Base-by-base conservation (phyloP, 805 yeast genomes). In the Barnettozyma pratensis region DNA sequence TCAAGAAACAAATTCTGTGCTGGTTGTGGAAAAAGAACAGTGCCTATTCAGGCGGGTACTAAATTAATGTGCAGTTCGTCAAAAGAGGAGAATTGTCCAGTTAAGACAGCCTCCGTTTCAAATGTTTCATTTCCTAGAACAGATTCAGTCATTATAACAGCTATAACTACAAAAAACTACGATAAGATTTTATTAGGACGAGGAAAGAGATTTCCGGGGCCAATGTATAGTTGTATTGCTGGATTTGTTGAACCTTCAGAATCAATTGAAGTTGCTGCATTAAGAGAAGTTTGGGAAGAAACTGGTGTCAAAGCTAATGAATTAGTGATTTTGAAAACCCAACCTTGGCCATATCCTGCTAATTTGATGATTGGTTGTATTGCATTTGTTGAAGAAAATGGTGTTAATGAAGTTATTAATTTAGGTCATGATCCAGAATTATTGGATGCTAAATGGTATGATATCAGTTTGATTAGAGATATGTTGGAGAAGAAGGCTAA, bases 301-400 rank as follows among this genome's bases (percentile, higher is more conserved):
- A 84, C 97, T 5, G 99, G 99, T 7, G 85, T 89, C 35, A 74
- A 68, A 46, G 81, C 81, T 46, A 55, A 66, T 4, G 65, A 75
- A 30, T 85, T 92, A 30, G 67, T 73, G 45, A 75, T 92, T 46
- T 67, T 84, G 26, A 73, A 81, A 57, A 79, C 94, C 10, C 98
- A 92, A 68, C 98, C 99, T 4, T 92, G 99, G 99, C 99, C 99
- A 14, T 92, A 83, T 66, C 98, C 98, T 1, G 90, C 88, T 0
- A 89, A 85, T 63, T 67, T 92, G 58, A 92, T 92, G 98, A 77
- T 92, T 56, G 98, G 98, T 8, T 91, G 97, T 65, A 64, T 90
- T 47, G 97, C 81, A 1, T 66, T 77, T 34, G 94, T 88, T n/a
- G 84, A 84, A 1, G 77, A 81, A 60, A 78, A 85, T 54, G 86